Evolutionary conservation across 1,139 yeast genomes (phyloP).

Genomic region (Geotrichum cucujoidarum): DNA sequence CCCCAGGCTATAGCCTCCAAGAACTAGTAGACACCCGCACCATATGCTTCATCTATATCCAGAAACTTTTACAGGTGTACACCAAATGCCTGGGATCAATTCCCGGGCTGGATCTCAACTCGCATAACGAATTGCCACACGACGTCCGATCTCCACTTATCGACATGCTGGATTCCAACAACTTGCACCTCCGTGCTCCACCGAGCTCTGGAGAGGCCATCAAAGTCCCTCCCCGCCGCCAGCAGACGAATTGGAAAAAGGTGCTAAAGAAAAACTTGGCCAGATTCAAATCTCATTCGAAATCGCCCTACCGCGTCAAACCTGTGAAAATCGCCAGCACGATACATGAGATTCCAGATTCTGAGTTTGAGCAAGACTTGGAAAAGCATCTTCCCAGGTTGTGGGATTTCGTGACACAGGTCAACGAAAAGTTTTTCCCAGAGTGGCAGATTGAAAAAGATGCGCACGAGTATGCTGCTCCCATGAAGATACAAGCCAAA

Average conservation of each 20-base stretch:
- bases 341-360: not conserved
- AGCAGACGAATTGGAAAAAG: slow-evolving; percentile 1
- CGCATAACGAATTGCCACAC: not conserved
- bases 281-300: slow-evolving; percentile 3
- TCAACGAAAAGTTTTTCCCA: slow-evolving; percentile 2
- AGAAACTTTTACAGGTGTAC: slow-evolving; percentile 4
- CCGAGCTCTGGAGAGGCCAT: not conserved
- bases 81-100: not conserved
- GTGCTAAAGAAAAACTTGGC: slow-evolving; percentile 1
- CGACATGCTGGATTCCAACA: not conserved
- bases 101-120: not conserved
- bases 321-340: not conserved
- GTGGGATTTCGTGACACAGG: not conserved
- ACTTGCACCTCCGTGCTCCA: not conserved
- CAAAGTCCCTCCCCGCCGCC: not conserved
- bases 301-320: slow-evolving; percentile 4
- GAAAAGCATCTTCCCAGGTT: not conserved
- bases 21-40: slow-evolving; percentile 6
- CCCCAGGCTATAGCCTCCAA: slow-evolving; percentile 1
- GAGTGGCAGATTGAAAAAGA: not conserved
- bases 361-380: not conserved
- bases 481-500: not conserved
- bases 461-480: not conserved
- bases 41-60: slow-evolving; percentile 3
- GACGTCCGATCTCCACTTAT: not conserved